Percentiles rank a stretch among this genome's conserved stretches.
Conservation (phyloP, 2,329 filamentous ascomycete species). For the Rhynchosporium secalis region DNA sequence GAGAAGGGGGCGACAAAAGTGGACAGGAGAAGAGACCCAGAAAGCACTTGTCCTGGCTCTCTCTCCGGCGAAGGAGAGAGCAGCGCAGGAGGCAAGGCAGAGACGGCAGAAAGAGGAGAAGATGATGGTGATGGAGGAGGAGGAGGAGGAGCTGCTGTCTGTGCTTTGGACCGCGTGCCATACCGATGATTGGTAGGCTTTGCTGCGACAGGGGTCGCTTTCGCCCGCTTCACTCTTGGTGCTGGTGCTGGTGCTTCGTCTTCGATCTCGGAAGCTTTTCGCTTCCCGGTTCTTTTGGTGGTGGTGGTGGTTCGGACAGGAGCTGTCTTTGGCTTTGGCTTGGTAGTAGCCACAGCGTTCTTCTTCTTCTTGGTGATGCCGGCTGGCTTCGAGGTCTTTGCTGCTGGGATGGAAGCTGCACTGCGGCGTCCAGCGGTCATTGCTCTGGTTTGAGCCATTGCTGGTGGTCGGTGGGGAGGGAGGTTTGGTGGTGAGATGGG, state of each 20-base stretch:
- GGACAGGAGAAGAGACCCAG: not conserved
- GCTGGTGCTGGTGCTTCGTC: not conserved
- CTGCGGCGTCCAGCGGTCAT: not conserved
- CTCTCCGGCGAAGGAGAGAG: not conserved
- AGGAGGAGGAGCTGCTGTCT: not conserved
- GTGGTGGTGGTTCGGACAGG: not conserved
- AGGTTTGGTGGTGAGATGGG: not conserved
- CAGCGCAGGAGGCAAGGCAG: not conserved
- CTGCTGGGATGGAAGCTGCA: not conserved
- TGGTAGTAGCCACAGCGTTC: not conserved
- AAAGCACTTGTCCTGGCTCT: not conserved
- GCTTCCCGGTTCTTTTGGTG: not conserved
- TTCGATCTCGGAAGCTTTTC: not conserved
- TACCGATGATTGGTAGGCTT: constrained; percentile 11
- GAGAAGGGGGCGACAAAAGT: not conserved
- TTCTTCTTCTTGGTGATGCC: constrained; percentile 7
- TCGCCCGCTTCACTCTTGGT: not conserved
- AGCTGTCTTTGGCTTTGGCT: not conserved
- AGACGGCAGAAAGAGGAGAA: not conserved
- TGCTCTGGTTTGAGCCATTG: constrained; percentile 3
- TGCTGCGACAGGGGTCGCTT: constrained; percentile 3
- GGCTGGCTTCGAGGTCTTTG: not conserved
- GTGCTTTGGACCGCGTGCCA: not conserved
- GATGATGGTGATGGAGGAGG: not conserved
- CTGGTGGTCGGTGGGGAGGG: not conserved